Conservation (phyloP, 129 eudicot species). For the Lactuca sativa region DNA sequence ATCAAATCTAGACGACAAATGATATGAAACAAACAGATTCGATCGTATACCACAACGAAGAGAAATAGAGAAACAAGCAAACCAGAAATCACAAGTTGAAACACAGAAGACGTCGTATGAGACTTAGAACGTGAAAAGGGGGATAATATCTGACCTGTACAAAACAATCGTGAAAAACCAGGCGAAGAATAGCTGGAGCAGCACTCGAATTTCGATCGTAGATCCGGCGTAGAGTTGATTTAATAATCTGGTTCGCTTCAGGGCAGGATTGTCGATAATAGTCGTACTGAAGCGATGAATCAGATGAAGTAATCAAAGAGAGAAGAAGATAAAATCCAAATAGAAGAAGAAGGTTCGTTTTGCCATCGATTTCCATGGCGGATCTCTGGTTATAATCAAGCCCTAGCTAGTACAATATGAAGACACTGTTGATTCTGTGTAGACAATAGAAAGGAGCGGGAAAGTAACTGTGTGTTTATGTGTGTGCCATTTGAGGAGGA, state of each 20-base stretch:
- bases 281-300: conserved; percentile 57
- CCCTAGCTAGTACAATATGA: conserved; percentile 20
- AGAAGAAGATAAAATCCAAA: conserved; percentile 27
- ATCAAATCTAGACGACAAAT: neutral
- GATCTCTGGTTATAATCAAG: conserved; percentile 16
- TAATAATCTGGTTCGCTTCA: conserved; percentile 45
- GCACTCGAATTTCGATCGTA: conserved; percentile 28
- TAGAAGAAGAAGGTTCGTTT: conserved; percentile 17
- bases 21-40: neutral
- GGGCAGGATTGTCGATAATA: conserved; percentile 71
- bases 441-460: conserved; percentile 28
- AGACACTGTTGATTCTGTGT: conserved; percentile 17
- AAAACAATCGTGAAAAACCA: conserved; percentile 74
- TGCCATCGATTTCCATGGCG: conserved; percentile 27
- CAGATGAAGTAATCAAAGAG: conserved; percentile 15
- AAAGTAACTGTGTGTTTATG: conserved; percentile 2
- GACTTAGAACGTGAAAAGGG: neutral
- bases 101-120: neutral
- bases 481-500: neutral
- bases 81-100: neutral
- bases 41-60: conserved; percentile 7
- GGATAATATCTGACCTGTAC: conserved; percentile 39
- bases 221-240: conserved; percentile 39
- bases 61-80: conserved; percentile 1
- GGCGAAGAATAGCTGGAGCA: conserved; percentile 58